These are phyloP conservation scores for Rhodotorula kratochvilovae DNA, from an alignment of 768 basidiomycete species.

Conservation along the genomic window DNA sequence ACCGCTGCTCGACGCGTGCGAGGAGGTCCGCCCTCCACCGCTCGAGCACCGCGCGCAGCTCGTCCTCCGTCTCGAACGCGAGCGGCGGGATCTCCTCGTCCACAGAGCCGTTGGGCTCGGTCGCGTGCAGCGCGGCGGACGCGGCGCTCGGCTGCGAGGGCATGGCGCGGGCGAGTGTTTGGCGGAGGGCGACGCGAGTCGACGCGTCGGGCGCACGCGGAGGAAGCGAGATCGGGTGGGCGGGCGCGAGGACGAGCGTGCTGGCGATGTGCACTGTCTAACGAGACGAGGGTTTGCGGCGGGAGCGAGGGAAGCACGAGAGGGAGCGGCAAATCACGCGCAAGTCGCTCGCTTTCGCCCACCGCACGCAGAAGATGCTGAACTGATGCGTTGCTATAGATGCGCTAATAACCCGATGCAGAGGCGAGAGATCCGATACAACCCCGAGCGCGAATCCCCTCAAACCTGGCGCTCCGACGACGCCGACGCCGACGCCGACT, in stretches of 20 bases:
- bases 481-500: too few relatives aligned
- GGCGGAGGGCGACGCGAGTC: not conserved
- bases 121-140: not conserved
- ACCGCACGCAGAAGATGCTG: too few relatives aligned
- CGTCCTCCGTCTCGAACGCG: slow-evolving; percentile 12
- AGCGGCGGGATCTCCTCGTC: slow-evolving; percentile 18
- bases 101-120: not conserved
- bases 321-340: too few relatives aligned
- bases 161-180: not conserved
- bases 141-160: not conserved
- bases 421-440: not conserved
- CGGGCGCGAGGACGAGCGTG: too few relatives aligned
- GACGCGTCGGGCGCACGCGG: not conserved
- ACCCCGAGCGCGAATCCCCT: not conserved
- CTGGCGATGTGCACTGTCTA: too few relatives aligned
- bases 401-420: too few relatives aligned
- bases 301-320: too few relatives aligned
- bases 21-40: slow-evolving; percentile 4
- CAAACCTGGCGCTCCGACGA: not conserved
- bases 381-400: too few relatives aligned
- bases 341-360: too few relatives aligned
- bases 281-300: too few relatives aligned
- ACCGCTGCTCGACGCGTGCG: not conserved
- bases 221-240: not conserved
- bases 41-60: slow-evolving; percentile 5